Percentiles rank a stretch among this genome's conserved stretches.
phyloP scores from a whole-genome alignment of 1,284 basidiomycete species.

The Kwoniella shivajii region DNA sequence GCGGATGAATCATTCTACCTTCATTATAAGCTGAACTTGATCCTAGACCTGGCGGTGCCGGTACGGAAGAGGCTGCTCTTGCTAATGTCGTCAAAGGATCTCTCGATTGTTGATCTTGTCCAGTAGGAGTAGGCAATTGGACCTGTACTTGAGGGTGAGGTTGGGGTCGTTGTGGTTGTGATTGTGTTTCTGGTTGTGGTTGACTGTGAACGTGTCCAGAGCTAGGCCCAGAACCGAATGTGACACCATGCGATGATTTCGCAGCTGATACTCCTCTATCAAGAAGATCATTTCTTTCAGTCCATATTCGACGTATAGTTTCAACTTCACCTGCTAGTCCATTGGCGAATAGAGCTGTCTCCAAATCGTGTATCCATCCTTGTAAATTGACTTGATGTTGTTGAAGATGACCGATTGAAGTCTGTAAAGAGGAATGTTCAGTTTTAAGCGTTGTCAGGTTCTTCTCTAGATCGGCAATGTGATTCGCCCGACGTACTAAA shows the following conservation, averaged over 20 bases:
- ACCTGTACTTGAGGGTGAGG: not conserved
- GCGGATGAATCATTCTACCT: conserved; percentile 1
- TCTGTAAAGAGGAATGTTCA: conserved; percentile 26
- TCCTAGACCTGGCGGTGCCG: not conserved
- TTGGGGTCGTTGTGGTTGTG: conserved; percentile 1
- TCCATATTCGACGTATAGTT: conserved; percentile 31
- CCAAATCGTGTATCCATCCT: conserved; percentile 41
- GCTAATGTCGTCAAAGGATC: conserved; percentile 22
- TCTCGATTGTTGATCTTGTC: not conserved
- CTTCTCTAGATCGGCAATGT: conserved; percentile 41
- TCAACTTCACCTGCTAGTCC: conserved; percentile 37
- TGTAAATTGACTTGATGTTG: conserved; percentile 29
- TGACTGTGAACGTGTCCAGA: no score
- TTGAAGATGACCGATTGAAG: conserved; percentile 19
- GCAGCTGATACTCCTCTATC: not conserved
- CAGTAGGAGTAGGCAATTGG: not conserved
- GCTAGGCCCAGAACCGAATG: no score
- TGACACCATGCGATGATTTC: not conserved
- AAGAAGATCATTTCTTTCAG: conserved; percentile 12
- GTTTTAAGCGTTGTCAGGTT: conserved; percentile 23
- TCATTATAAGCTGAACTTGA: not conserved
- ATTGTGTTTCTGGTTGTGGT: not conserved
- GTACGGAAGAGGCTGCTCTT: conserved; percentile 9
- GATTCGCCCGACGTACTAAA: conserved; percentile 45
- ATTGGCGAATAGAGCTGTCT: conserved; percentile 32